Evolutionary conservation across 768 basidiomycete genomes (phyloP), one percentile per base, ranked within the genome.

Genomic region (Leccinum aurantiacum): DNA sequence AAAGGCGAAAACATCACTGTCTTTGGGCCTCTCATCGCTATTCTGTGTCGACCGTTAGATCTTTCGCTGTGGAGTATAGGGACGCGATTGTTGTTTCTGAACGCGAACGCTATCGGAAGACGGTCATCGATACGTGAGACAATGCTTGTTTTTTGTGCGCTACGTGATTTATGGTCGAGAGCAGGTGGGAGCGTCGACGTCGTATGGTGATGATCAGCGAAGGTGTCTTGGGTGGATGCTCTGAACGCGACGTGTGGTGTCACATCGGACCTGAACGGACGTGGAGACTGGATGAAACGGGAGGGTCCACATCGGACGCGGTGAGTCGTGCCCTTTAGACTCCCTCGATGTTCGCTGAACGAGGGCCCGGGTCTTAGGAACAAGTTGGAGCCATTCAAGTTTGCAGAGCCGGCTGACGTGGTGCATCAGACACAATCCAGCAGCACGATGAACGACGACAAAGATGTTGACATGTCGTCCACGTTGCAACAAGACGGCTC

Each of bases 261-360:
- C 80, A 82, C 49, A 72, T 79, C 14, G 78, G 77, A 46, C 75
- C 68, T 3, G 75, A 76, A 24, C 75, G 75, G 7, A 65, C 81
- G 11, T 96, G 94, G 94, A 78, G 88, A 33, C 74, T 96, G 49
- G 95, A 96, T 62, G 94, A 95, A 67, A 95, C 93, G 22, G 2
- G 95, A 97, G 68, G 95, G 94, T 1, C 94, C 94, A 2, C 82
- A 91, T 65, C 84, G 94, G 52, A 89, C 91, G 56, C 79, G 94
- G 93, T 93, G 66, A 31, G 80, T 64, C 0, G 6, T 41, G 4
- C 33, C 11, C 19, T 19, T 17, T 5, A 11, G 9, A 13, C 44
- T 35, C 14, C 15, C 15, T 6, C 22, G 7, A 11, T n/a, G 38
- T 17, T 57, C 9, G 13, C 60, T 70, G 14, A 68, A 19, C 27